Evolutionary conservation across 1,139 yeast genomes (phyloP).

Genomic region (Kodamaea fungicola): DNA sequence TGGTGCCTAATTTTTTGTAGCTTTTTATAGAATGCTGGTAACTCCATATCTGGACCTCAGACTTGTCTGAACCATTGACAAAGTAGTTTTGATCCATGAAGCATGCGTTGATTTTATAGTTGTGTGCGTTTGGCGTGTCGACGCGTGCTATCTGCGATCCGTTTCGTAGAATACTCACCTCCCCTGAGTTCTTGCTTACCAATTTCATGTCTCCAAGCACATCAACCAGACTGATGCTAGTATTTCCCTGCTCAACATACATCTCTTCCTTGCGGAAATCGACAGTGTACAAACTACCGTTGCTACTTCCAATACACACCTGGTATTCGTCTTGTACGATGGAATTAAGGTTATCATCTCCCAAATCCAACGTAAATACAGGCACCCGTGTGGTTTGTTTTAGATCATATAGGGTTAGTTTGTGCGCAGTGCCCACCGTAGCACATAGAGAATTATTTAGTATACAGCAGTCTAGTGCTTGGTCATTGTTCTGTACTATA

Average conservation of each 20-base stretch:
- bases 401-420: slow-evolving; percentile 18
- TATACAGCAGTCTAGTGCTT: slow-evolving; percentile 13
- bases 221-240: slow-evolving; percentile 5
- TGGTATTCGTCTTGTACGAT: slow-evolving; percentile 14
- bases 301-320: slow-evolving; percentile 25
- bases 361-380: slow-evolving; percentile 16
- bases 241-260: not conserved
- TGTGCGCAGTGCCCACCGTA: slow-evolving; percentile 25
- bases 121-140: slow-evolving; percentile 1
- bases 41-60: slow-evolving; percentile 10
- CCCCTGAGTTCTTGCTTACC: slow-evolving; percentile 14
- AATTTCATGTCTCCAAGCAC: slow-evolving; percentile 5
- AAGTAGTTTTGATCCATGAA: slow-evolving; percentile 2
- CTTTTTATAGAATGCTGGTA: slow-evolving; percentile 1
- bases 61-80: slow-evolving; percentile 10
- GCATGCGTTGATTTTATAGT: slow-evolving; percentile 6
- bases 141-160: not conserved
- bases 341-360: slow-evolving; percentile 29
- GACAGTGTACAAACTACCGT: slow-evolving; percentile 23
- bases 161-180: slow-evolving; percentile 3
- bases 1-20: slow-evolving; percentile 1
- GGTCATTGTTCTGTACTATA: slow-evolving; percentile 8
- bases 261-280: slow-evolving; percentile 25
- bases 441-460: slow-evolving; percentile 16
- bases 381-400: slow-evolving; percentile 13